phyloP scores from a whole-genome alignment of 495 filamentous ascomycete genomes.

The Lophiostoma macrostomum region DNA sequence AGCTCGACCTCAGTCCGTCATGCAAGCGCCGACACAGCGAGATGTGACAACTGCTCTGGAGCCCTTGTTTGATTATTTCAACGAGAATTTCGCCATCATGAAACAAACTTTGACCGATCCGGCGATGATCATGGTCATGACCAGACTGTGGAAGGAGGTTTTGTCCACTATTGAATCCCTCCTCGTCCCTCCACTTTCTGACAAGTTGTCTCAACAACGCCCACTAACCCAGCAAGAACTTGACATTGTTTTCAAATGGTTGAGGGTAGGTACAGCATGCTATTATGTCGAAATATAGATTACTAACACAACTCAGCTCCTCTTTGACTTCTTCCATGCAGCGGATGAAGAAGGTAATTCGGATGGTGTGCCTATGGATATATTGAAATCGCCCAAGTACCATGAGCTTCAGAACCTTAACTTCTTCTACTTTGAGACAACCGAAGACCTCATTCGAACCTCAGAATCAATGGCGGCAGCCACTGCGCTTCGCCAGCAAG shows the following conservation, averaged over 20 bases:
- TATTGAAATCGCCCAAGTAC: constrained; percentile 95
- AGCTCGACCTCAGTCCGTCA: constrained; percentile 53
- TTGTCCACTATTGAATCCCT: constrained; percentile 85
- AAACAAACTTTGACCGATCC: constrained; percentile 89
- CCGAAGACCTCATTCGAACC: constrained; percentile 85
- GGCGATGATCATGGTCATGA: constrained; percentile 97
- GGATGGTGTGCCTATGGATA: constrained; percentile 81
- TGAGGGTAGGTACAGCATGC: constrained; percentile 41
- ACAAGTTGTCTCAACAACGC: constrained; percentile 88
- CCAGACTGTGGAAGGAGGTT: constrained; percentile 95
- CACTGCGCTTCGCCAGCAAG: constrained; percentile 73
- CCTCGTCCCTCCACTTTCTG: constrained; percentile 89
- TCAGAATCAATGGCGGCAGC: constrained; percentile 93
- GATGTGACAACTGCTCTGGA: constrained; percentile 80
- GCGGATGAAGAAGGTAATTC: constrained; percentile 82
- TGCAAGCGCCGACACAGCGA: constrained; percentile 57
- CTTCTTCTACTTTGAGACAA: constrained; percentile 97
- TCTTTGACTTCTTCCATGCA: constrained; percentile 94
- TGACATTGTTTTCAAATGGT: constrained; percentile 93
- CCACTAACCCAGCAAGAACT: constrained; percentile 85
- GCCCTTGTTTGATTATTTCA: constrained; percentile 93
- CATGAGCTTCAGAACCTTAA: constrained; percentile 92
- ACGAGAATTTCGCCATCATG: constrained; percentile 99
- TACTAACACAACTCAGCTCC: constrained; percentile 51
- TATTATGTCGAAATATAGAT: not conserved